Evolutionary conservation across 805 yeast species (phyloP), one percentile per base, ranked within the genome.

Genomic region (Candida dajiaensis): DNA sequence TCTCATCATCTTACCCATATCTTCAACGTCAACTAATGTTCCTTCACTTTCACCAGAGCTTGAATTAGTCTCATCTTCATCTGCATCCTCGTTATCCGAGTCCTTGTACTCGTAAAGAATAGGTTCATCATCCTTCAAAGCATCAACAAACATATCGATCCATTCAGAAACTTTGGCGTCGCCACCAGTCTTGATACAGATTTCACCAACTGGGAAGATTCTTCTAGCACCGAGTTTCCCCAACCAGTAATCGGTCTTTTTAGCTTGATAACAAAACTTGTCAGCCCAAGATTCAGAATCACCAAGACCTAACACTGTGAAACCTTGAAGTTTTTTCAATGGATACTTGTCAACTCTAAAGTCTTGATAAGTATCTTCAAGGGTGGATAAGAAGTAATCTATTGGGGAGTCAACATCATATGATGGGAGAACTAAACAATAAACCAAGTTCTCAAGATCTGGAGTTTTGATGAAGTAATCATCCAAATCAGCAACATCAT

Each of bases 381-480:
- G 70, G 39, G 86, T 81, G 56, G 87, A 95, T 47, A 89, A 68
- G 63, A 89, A 88, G 60, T 80, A 90, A 64, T 89, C 97, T 28
- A 90, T 73, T 13, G 97, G 97, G 1, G 95, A 86, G 63, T 89
- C 97, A 0, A 90, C 85, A 53, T 89, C 97, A 61, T 89, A 89
- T 0, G 96, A 88, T 2, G 97, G 97, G 28, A 89, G 70, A 15
- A 89, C 87, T 48, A 89, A 53, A 33, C 90, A 61, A 57, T 88
- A 89, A 12, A 88, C 66, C 37, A 77, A 66, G 45, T 80, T 74
- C 4, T 64, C 64, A 26, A 58, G 54, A 31, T 56, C 46, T 6
- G 95, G 95, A 11, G 80, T 73, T 43, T 75, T 76, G 41, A 87
- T 71, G 61, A 89, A 89, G 63, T 78, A 89, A 48, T 85, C 85